Percentiles rank a stretch among this genome's conserved stretches.
Evolutionary conservation across 495 filamentous ascomycete genomes (phyloP).

Genomic region (Apiosordaria backusii): DNA sequence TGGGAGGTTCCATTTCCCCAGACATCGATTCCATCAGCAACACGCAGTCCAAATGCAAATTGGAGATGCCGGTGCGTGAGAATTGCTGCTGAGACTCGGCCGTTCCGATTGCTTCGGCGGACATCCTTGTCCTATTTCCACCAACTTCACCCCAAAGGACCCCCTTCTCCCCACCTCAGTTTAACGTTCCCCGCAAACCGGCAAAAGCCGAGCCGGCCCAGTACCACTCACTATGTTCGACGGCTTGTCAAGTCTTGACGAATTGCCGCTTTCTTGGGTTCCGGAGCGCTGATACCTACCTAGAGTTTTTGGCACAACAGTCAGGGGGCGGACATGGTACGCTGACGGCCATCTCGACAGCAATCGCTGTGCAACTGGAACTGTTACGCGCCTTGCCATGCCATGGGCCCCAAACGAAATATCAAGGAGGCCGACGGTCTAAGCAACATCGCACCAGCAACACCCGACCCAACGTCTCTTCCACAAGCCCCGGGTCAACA

Average conservation of each 20-base stretch:
- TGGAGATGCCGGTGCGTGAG: neutral
- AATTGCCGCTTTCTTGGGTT: neutral
- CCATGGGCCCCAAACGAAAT: constrained; percentile 23
- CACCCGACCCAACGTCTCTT: neutral
- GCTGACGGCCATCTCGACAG: neutral
- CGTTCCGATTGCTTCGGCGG: neutral
- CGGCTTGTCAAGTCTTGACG: no score
- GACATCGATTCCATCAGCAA: neutral
- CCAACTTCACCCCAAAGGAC: neutral
- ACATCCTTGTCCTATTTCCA: neutral
- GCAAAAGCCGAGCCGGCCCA: neutral
- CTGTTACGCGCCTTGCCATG: neutral
- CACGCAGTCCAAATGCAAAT: neutral
- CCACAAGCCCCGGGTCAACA: constrained; percentile 11
- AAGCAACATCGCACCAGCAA: neutral
- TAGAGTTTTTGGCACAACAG: neutral
- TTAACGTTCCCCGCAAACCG: constrained; percentile 13
- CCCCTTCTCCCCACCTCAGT: neutral
- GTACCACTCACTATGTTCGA: neutral
- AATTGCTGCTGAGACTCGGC: neutral
- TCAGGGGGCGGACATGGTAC: constrained; percentile 13
- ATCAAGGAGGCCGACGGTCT: constrained; percentile 12
- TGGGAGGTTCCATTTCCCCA: no score
- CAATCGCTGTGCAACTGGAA: neutral
- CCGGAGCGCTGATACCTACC: neutral